Evolutionary conservation across 352 stramenopile species (phyloP), one percentile per base, ranked within the genome.

Genomic region (Pelagophyceae sp.): DNA sequence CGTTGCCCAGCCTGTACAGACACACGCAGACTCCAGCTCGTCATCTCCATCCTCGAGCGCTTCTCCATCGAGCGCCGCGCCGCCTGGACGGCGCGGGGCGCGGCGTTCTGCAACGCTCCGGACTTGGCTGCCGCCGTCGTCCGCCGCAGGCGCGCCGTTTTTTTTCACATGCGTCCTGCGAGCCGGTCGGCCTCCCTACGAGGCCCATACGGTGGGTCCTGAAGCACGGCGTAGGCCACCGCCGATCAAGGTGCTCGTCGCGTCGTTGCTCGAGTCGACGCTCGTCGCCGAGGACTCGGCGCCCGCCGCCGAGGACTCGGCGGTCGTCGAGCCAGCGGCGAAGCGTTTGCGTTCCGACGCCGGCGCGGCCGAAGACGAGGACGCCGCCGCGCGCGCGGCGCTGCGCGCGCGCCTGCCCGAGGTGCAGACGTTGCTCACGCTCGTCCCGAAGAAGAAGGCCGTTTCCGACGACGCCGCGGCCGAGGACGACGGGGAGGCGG

Each of bases 1-100:
- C n/a, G n/a, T n/a, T n/a, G n/a, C n/a, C n/a, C n/a, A n/a, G n/a
- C n/a, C n/a, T n/a, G n/a, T n/a, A n/a, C n/a, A n/a, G n/a, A n/a
- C n/a, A n/a, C n/a, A n/a, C 67, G 33, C 37, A 54, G 45, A 37
- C 67, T 74, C 35, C 35, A 54, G 6, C 38, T 74, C 35, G 67
- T 74, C 1, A 1, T 58, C 33, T 3, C 2, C 2, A 17, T 33
- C 35, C 67, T 74, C 15, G 23, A 58, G 1, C 33, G 67, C 11
- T 74, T 58, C 37, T 11, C 1, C 35, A 1, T n/a, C 27, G 58
- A 67, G 58, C 23, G 23, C 11, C 58, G 58, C 58, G 58, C 23
- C 23, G 23, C 31, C 45, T 11, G 23, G 23, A 23, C 11, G 23
- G 45, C 11, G 45, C 11, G 23, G 45, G 45, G 11, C 45, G 45